A percentile compares a stretch with the other conserved stretches of the same genome.
These are phyloP conservation scores for Aristolochia contorta DNA, from an alignment of 164 flowering plant species.

Conservation along the genomic window DNA sequence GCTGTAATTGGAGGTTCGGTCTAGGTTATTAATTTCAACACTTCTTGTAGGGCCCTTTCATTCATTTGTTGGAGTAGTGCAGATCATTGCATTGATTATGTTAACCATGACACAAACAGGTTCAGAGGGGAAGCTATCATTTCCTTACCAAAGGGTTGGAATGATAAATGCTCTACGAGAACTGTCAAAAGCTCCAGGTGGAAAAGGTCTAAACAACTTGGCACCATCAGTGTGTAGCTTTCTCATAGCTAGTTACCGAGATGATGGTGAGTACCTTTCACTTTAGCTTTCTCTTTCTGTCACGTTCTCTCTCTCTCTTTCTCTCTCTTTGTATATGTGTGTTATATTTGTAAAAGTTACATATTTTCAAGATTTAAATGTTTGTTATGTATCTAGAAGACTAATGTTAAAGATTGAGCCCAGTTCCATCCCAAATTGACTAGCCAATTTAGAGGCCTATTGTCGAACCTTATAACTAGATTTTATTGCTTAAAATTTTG, in stretches of 20 bases:
- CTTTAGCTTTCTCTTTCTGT: background rate
- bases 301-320: background rate
- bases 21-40: slow-evolving; percentile 1
- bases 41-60: no score
- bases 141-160: slow-evolving; percentile 88
- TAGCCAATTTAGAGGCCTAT: no score
- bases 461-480: no score
- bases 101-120: slow-evolving; percentile 33
- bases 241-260: slow-evolving; percentile 68
- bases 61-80: background rate
- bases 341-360: no score
- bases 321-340: background rate
- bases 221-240: slow-evolving; percentile 48
- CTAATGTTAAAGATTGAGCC: no score
- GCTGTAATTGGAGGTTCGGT: slow-evolving; percentile 78
- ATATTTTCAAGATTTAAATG: no score
- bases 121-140: slow-evolving; percentile 90
- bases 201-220: slow-evolving; percentile 46
- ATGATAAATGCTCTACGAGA: slow-evolving; percentile 77
- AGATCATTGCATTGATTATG: background rate
- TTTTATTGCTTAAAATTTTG: no score
- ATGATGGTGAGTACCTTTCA: slow-evolving; percentile 51
- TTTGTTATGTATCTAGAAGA: no score
- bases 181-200: slow-evolving; percentile 71
- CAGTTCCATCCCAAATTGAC: no score